These are phyloP conservation scores for Austroboletus olivaceoglutinosus DNA, from an alignment of 1,284 basidiomycete genomes.

Conservation along the genomic window DNA sequence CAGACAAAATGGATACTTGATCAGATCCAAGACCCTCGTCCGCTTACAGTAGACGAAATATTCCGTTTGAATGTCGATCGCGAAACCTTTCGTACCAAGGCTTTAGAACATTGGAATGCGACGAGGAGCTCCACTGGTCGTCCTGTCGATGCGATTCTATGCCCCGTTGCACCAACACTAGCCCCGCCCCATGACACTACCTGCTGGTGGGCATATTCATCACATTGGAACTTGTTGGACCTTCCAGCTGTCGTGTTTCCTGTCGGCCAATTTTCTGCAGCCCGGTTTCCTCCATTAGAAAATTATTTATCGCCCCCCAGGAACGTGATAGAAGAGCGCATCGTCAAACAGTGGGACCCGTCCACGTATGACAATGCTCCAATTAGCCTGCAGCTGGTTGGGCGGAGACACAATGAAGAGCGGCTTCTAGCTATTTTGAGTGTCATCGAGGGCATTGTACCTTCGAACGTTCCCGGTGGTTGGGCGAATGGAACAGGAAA, in stretches of 20 bases:
- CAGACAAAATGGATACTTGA: slow-evolving; percentile 49
- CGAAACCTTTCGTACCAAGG: slow-evolving; percentile 42
- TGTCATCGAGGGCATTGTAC: slow-evolving; percentile 38
- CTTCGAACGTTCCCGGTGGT: slow-evolving; percentile 14
- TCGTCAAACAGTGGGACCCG: slow-evolving; percentile 45
- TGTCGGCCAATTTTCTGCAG: slow-evolving; percentile 30
- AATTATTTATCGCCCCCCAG: slow-evolving; percentile 27
- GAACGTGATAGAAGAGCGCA: slow-evolving; percentile 39
- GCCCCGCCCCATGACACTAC: slow-evolving; percentile 52
- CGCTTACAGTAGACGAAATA: slow-evolving; percentile 41
- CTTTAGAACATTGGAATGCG: slow-evolving; percentile 54
- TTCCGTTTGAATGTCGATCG: slow-evolving; percentile 47
- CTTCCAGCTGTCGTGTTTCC: slow-evolving; percentile 55
- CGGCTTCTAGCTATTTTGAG: slow-evolving; percentile 45
- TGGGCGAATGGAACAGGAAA: slow-evolving; percentile 11
- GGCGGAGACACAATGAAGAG: slow-evolving; percentile 50
- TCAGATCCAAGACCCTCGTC: slow-evolving; percentile 36
- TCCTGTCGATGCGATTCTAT: slow-evolving; percentile 53
- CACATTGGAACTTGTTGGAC: slow-evolving; percentile 59
- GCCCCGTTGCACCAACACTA: slow-evolving; percentile 51
- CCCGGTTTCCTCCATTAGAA: slow-evolving; percentile 1
- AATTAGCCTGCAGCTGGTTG: slow-evolving; percentile 47
- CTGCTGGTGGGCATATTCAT: slow-evolving; percentile 52
- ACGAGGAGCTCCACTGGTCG: slow-evolving; percentile 46
- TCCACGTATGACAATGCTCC: slow-evolving; percentile 45